Percentiles rank a stretch among this genome's conserved stretches.
Evolutionary conservation across 345 rosid species (phyloP).

Genomic region (Lagerstroemia speciosa): DNA sequence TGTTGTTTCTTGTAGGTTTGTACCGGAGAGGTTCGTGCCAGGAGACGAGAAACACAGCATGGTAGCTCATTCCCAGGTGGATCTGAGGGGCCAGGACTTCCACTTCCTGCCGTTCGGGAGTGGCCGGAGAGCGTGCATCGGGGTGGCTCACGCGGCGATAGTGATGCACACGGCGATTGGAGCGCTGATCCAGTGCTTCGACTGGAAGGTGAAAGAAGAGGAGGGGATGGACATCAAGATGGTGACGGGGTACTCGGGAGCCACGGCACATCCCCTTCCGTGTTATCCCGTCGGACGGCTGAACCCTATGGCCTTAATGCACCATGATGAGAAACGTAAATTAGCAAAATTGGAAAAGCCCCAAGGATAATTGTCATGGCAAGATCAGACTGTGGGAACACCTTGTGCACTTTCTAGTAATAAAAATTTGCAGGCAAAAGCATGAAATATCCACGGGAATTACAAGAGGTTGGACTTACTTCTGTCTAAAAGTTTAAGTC

Average conservation of each 20-base stretch:
- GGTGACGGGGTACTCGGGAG: slow-evolving; percentile 29
- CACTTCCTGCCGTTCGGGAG: slow-evolving; percentile 33
- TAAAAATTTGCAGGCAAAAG: too few species aligned
- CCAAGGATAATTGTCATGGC: background rate
- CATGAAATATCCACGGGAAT: too few species aligned
- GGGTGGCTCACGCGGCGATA: slow-evolving; percentile 20
- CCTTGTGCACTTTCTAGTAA: too few species aligned
- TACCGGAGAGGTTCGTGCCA: slow-evolving; percentile 21
- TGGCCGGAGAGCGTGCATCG: slow-evolving; percentile 38
- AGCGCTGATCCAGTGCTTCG: slow-evolving; percentile 35
- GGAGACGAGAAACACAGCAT: background rate
- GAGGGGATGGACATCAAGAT: slow-evolving; percentile 17
- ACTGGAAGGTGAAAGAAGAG: slow-evolving; percentile 24
- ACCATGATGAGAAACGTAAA: background rate
- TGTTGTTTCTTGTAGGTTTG: slow-evolving; percentile 1
- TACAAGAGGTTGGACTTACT: too few species aligned
- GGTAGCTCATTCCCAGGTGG: slow-evolving; percentile 9
- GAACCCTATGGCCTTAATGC: slow-evolving; percentile 2
- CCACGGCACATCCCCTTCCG: slow-evolving; percentile 23
- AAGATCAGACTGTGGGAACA: background rate
- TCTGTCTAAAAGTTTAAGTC: too few species aligned
- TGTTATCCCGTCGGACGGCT: slow-evolving; percentile 19
- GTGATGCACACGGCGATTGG: slow-evolving; percentile 31
- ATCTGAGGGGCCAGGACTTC: slow-evolving; percentile 25
- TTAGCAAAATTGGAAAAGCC: background rate